Evolutionary conservation across 2,329 filamentous ascomycete genomes (phyloP), one percentile per base, ranked within the genome.

Genomic region (Aspergillus aculeatinus): DNA sequence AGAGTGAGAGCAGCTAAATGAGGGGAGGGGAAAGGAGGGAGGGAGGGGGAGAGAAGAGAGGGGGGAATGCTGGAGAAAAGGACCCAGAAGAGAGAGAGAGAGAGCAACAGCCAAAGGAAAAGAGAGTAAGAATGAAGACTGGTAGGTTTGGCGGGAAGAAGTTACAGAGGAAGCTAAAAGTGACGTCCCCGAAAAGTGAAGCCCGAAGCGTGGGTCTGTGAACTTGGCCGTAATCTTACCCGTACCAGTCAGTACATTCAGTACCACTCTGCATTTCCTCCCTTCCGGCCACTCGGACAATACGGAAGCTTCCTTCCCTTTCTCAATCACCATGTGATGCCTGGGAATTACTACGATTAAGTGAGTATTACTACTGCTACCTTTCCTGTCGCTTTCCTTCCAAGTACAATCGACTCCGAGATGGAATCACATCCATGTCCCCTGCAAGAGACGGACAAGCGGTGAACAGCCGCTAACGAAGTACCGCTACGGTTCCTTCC

Each of bases 11-110:
- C 54, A 51, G 23, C 39, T 33, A 49, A 39, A 21, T 56, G 59
- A 54, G 35, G 50, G 55, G 52, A 55, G 53, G 55, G 59, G 57
- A 62, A 55, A 55, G 63, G 52, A 59, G 67, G 61, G 53, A 48
- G 48, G 52, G 57, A 19, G 35, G 31, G 25, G 53, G 47, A 48
- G 39, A 29, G 51, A 55, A 42, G 44, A 55, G 54, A 21, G 54
- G 48, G 35, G 33, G 19, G 48, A 35, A 44, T 48, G 48, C 42
- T 55, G 48, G 48, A 27, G 35, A 29, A 16, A 35, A 49, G 23
- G 33, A 47, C 25, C 12, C 48, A 31, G 44, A 23, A 27, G 39
- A 39, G 27, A 48, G 42, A 48, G 33, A 48, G 39, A 48, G 60
- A 39, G 21, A 23, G 14, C 27, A 55, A 27, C 27, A 33, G 54